Conservation (phyloP, 148 eudicot genomes). For the Nepenthes mirabilis region DNA sequence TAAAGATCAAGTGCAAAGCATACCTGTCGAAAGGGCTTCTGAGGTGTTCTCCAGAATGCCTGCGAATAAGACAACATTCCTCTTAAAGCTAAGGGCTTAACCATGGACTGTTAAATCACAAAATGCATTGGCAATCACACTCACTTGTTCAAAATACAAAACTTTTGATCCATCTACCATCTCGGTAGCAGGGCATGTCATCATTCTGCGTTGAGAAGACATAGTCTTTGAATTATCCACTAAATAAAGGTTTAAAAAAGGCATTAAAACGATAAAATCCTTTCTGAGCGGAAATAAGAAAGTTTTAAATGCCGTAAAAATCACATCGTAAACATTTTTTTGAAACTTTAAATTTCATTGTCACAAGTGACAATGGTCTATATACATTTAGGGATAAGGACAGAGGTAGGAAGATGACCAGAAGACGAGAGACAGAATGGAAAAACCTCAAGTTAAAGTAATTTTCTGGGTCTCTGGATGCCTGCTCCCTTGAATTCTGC, state of each 20-base stretch:
- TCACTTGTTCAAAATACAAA: conserved; percentile 78
- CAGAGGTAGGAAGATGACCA: not conserved
- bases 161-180: conserved; percentile 93
- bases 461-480: conserved; percentile 75
- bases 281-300: too few relatives aligned
- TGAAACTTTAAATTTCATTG: too few relatives aligned
- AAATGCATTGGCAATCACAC: conserved; percentile 1
- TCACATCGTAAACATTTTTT: too few relatives aligned
- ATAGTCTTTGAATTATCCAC: not conserved
- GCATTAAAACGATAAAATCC: too few relatives aligned
- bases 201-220: conserved; percentile 42
- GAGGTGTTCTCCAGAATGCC: conserved; percentile 99
- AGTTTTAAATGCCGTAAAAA: too few relatives aligned
- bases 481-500: conserved; percentile 64
- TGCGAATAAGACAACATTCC: conserved; percentile 19
- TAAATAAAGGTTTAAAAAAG: too few relatives aligned
- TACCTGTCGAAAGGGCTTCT: conserved; percentile 96
- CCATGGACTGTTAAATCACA: not conserved
- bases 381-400: too few relatives aligned
- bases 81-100: not conserved
- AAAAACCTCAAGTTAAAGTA: conserved; percentile 82
- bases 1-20: conserved; percentile 2
- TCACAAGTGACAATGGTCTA: too few relatives aligned
- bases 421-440: not conserved
- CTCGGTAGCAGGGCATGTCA: conserved; percentile 90